Percentiles rank a stretch among this genome's conserved stretches.
phyloP scores from a whole-genome alignment of 2,329 filamentous ascomycete genomes.

The Stachybotrys echinatus region DNA sequence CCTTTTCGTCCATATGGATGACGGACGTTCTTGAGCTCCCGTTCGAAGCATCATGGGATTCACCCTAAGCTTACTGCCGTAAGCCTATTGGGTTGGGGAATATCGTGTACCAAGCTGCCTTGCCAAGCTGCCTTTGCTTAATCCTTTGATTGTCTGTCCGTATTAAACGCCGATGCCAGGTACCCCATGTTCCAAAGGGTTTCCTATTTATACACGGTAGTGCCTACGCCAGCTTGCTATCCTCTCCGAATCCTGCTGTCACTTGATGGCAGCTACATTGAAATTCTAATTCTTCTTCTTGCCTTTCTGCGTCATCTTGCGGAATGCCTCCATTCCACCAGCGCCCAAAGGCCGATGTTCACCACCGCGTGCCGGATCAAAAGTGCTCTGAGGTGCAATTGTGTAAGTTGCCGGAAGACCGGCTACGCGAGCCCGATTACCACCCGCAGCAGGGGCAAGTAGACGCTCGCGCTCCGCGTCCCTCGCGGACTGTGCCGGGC shows the following conservation, averaged over 20 bases:
- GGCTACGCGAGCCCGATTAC: conserved; percentile 52
- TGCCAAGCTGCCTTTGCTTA: neutral
- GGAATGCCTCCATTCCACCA: conserved; percentile 59
- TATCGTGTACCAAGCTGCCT: too few species aligned
- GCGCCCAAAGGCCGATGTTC: conserved; percentile 58
- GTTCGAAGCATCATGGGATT: too few species aligned
- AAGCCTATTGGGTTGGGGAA: too few species aligned
- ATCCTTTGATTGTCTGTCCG: neutral
- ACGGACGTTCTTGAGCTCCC: too few species aligned
- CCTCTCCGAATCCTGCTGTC: neutral
- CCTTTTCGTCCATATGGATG: too few species aligned
- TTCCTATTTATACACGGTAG: neutral
- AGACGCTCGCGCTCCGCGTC: conserved; percentile 53
- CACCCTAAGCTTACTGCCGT: too few species aligned
- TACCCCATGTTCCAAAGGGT: too few species aligned
- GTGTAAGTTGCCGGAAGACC: conserved; percentile 53
- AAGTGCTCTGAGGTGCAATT: conserved; percentile 57
- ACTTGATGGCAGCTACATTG: too few species aligned
- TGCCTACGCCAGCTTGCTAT: neutral
- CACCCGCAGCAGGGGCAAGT: conserved; percentile 48
- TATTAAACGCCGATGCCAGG: neutral
- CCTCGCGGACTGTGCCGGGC: conserved; percentile 35
- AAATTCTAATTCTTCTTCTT: conserved; percentile 41
- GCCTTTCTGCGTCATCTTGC: conserved; percentile 59
- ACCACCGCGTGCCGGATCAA: conserved; percentile 43